phyloP scores from a whole-genome alignment of 2,329 filamentous ascomycete species.

The Colletotrichum spinosum region DNA sequence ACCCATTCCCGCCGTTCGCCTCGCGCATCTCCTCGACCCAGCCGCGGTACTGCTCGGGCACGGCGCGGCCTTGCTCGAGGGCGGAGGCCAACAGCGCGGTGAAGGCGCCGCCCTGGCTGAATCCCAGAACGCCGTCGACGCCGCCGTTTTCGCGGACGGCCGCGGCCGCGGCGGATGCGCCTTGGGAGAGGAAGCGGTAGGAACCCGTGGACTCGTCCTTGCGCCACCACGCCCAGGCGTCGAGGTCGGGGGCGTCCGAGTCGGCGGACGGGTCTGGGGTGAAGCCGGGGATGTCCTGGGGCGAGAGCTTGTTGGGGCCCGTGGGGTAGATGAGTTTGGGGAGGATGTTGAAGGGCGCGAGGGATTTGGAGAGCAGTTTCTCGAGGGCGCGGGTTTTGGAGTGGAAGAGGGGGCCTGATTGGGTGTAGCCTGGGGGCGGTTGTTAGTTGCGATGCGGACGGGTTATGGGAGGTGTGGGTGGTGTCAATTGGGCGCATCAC shows the following conservation, averaged over 20 bases:
- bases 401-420: conserved; percentile 87
- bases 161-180: conserved; percentile 72
- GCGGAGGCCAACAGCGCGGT: conserved; percentile 79
- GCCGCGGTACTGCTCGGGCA: conserved; percentile 42
- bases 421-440: conserved; percentile 77
- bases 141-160: conserved; percentile 72
- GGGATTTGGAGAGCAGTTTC: conserved; percentile 81
- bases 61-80: conserved; percentile 66
- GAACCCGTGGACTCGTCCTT: conserved; percentile 70
- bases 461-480: background rate
- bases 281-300: conserved; percentile 78
- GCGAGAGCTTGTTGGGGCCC: conserved; percentile 71
- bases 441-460: conserved; percentile 6
- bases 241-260: conserved; percentile 58
- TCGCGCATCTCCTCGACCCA: conserved; percentile 61
- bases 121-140: conserved; percentile 84
- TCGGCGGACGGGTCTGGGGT: conserved; percentile 44
- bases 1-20: conserved; percentile 61
- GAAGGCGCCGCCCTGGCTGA: conserved; percentile 82
- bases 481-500: background rate
- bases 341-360: conserved; percentile 68
- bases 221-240: conserved; percentile 87
- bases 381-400: conserved; percentile 89
- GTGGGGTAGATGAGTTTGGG: conserved; percentile 76
- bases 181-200: conserved; percentile 78